Evolutionary conservation across 2,329 filamentous ascomycete genomes (phyloP).

Genomic region (Phyllosticta ampelicida): DNA sequence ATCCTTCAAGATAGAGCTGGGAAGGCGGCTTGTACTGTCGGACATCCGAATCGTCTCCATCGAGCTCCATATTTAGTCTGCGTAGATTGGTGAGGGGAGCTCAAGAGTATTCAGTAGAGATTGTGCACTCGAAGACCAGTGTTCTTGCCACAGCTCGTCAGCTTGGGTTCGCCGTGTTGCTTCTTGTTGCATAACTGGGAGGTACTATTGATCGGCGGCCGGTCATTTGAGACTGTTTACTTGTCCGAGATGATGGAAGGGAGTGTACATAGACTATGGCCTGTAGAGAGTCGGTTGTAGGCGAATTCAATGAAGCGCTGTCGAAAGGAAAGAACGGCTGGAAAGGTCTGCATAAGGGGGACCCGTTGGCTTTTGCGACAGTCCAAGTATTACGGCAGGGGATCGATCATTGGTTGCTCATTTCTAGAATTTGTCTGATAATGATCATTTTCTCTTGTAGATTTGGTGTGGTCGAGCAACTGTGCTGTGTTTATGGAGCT

Average conservation of each 20-base stretch:
- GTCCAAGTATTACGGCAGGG: neutral
- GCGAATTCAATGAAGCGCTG: neutral
- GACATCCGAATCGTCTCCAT: neutral
- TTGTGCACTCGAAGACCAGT: neutral
- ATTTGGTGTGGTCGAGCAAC: neutral
- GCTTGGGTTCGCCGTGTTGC: neutral
- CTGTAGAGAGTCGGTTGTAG: neutral
- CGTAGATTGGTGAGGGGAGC: neutral
- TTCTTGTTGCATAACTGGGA: neutral
- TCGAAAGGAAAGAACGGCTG: neutral
- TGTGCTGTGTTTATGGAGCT: neutral
- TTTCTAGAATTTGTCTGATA: neutral
- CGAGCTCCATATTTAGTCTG: neutral
- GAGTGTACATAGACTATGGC: neutral
- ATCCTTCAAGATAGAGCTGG: neutral
- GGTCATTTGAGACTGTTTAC: neutral
- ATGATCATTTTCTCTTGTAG: neutral
- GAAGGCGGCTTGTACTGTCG: neutral
- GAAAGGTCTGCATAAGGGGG: neutral
- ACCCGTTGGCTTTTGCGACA: neutral
- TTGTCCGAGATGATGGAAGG: neutral
- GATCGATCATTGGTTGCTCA: neutral
- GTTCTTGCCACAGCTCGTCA: neutral
- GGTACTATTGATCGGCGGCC: neutral
- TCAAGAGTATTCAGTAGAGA: neutral